Evolutionary conservation across 805 yeast species (phyloP).

Genomic region (Starmerella ratchasimensis): DNA sequence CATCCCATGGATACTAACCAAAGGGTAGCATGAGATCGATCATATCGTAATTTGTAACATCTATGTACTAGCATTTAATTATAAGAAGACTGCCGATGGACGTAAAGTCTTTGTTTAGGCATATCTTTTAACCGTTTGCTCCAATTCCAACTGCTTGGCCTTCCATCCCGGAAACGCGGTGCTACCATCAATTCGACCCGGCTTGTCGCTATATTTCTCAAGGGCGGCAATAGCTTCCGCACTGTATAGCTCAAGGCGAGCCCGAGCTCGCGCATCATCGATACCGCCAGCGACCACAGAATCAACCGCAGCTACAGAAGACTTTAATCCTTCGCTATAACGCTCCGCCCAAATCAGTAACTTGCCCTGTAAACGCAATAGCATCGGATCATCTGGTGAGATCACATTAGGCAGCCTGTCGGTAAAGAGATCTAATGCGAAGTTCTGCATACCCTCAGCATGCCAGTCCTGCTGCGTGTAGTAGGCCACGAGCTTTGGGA

Average conservation of each 20-base stretch:
- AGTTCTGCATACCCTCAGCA: conserved; percentile 4
- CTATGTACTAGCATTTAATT: no score
- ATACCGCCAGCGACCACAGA: background rate
- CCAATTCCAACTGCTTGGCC: conserved; percentile 33
- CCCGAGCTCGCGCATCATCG: conserved; percentile 2
- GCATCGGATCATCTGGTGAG: conserved; percentile 41
- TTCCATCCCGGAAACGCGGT: conserved; percentile 88
- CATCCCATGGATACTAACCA: background rate
- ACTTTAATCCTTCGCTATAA: conserved; percentile 80
- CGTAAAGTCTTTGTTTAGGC: background rate
- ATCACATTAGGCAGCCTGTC: conserved; percentile 53
- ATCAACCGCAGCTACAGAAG: conserved; percentile 69
- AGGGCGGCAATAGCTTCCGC: conserved; percentile 9
- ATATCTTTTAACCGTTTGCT: background rate
- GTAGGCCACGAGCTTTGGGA: conserved; percentile 10
- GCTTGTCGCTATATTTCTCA: conserved; percentile 48
- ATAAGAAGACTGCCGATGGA: no score
- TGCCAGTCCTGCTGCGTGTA: conserved; percentile 2
- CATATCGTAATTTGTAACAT: background rate
- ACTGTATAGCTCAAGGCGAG: conserved; percentile 9
- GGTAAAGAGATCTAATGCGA: conserved; percentile 31
- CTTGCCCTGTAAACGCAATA: conserved; percentile 74
- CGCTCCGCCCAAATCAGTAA: conserved; percentile 75
- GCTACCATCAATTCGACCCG: conserved; percentile 50
- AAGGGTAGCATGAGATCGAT: background rate